These are phyloP conservation scores for Penicillium mononematosum DNA, from an alignment of 495 filamentous ascomycete genomes.

Conservation along the genomic window DNA sequence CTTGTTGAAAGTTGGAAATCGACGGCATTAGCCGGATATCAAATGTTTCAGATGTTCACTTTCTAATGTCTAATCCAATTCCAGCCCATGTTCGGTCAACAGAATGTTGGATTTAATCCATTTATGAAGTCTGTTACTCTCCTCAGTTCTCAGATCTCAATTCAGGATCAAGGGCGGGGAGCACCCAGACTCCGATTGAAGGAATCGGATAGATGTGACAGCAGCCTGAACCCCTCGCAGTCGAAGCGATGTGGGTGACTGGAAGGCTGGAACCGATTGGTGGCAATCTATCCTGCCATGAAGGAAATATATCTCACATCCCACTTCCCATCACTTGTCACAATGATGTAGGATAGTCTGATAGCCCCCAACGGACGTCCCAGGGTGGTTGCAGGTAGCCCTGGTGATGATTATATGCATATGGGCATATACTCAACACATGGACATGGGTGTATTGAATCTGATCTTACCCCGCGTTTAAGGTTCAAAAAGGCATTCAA, in stretches of 20 bases:
- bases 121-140: not conserved
- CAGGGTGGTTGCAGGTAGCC: not conserved
- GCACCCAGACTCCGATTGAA: not conserved
- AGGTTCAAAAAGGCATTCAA: constrained; percentile 9
- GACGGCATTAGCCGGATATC: not conserved
- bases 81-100: not conserved
- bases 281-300: not conserved
- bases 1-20: not conserved
- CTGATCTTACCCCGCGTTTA: not conserved
- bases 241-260: not conserved
- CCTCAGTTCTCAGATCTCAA: not conserved
- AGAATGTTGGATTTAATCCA: not conserved
- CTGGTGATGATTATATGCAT: not conserved
- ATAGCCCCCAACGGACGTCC: not conserved
- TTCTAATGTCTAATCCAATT: not conserved
- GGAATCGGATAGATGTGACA: not conserved
- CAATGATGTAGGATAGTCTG: not conserved
- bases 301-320: not conserved
- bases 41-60: not conserved
- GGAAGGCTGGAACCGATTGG: not conserved
- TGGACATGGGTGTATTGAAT: constrained; percentile 1
- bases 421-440: not conserved
- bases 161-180: not conserved
- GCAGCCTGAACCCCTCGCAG: not conserved
- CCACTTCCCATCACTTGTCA: not conserved